These are phyloP conservation scores for Oryza meyeriana DNA, from an alignment of 176 grass and related monocot genomes.

Conservation along the genomic window DNA sequence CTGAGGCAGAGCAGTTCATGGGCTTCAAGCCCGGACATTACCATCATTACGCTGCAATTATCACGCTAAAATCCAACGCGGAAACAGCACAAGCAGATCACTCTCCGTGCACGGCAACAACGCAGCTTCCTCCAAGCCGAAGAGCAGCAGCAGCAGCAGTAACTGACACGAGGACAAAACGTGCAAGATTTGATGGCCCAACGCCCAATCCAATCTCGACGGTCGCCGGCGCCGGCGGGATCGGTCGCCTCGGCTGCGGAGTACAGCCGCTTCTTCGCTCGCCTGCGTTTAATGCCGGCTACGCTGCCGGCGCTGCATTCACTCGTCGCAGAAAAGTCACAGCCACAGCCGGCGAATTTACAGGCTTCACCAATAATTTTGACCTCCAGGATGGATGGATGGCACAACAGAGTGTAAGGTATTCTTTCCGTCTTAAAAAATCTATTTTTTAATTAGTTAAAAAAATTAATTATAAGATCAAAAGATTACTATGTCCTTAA, in stretches of 20 bases:
- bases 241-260: not conserved
- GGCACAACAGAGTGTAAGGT: not conserved
- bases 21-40: not conserved
- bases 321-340: not conserved
- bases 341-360: not conserved
- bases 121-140: not conserved
- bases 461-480: too few relatives aligned
- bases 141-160: not conserved
- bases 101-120: not conserved
- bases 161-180: not conserved
- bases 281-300: not conserved
- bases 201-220: not conserved
- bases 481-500: too few relatives aligned
- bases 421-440: too few relatives aligned
- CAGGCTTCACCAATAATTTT: not conserved
- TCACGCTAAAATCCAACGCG: not conserved
- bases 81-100: not conserved
- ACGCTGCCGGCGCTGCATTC: not conserved
- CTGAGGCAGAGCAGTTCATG: not conserved
- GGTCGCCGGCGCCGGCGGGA: not conserved
- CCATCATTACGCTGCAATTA: not conserved
- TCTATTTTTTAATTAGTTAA: too few relatives aligned
- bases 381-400: not conserved
- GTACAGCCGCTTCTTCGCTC: not conserved
- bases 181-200: not conserved